phyloP scores from a whole-genome alignment of 352 stramenopile genomes.

The Pythium oligandrum region DNA sequence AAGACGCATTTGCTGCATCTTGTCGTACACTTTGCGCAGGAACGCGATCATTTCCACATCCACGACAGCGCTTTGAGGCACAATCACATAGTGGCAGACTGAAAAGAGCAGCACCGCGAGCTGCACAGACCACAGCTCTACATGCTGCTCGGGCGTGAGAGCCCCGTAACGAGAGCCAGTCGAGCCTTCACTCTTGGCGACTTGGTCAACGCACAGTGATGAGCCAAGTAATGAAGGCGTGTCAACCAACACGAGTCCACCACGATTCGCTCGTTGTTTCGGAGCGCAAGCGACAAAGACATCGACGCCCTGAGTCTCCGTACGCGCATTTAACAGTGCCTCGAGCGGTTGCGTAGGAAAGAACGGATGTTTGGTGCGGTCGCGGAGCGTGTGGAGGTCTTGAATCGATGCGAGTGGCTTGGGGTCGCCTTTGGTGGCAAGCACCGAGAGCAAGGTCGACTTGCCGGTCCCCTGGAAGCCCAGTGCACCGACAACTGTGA shows the following conservation, averaged over 20 bases:
- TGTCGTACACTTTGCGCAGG: constrained; percentile 41
- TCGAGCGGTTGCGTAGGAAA: constrained; percentile 43
- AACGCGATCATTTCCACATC: constrained; percentile 37
- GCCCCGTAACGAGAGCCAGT: constrained; percentile 31
- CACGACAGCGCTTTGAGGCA: constrained; percentile 48
- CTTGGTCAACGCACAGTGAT: constrained; percentile 43
- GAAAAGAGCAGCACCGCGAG: constrained; percentile 61
- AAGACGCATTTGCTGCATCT: constrained; percentile 50
- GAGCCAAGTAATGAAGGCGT: constrained; percentile 62
- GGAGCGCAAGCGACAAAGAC: constrained; percentile 33
- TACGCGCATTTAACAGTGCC: constrained; percentile 20
- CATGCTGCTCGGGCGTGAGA: constrained; percentile 56
- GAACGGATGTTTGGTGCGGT: constrained; percentile 6
- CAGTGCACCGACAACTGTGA: constrained; percentile 62
- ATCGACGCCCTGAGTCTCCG: constrained; percentile 59
- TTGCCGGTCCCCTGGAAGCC: constrained; percentile 70
- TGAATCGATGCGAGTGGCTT: not conserved
- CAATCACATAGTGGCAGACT: constrained; percentile 74
- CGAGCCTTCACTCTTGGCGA: constrained; percentile 35
- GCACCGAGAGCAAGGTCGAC: constrained; percentile 59
- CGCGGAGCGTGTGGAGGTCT: constrained; percentile 8
- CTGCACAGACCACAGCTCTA: constrained; percentile 56
- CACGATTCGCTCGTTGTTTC: constrained; percentile 20
- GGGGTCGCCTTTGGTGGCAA: constrained; percentile 11
- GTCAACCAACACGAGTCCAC: constrained; percentile 56